Conservation (phyloP, 2,329 filamentous ascomycete species). For the Samsoniella hepiali region DNA sequence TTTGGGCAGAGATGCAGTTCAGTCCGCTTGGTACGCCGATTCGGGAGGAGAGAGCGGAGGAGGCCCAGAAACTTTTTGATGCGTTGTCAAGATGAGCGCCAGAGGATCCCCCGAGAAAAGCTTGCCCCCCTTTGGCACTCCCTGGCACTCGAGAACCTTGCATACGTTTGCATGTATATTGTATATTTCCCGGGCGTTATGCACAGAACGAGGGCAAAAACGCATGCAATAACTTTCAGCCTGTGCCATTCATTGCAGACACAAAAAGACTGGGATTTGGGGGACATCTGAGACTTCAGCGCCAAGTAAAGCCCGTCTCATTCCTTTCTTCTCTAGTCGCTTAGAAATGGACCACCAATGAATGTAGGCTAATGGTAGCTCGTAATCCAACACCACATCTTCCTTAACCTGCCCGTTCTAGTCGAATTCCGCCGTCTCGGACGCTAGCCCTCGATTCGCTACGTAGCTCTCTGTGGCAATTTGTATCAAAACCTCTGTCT, state of each 20-base stretch:
- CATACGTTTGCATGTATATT: too few species aligned
- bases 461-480: neutral
- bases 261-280: too few species aligned
- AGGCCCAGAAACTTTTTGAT: slow-evolving; percentile 33
- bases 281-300: too few species aligned
- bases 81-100: slow-evolving; percentile 47
- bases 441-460: neutral
- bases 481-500: neutral
- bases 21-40: neutral
- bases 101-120: slow-evolving; percentile 30
- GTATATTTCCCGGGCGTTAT: neutral
- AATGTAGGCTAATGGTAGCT: neutral
- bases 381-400: neutral
- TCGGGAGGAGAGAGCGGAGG: neutral
- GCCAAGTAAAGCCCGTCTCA: too few species aligned
- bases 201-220: too few species aligned
- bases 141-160: too few species aligned
- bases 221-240: too few species aligned
- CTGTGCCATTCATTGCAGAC: too few species aligned
- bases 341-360: neutral
- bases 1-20: too few species aligned
- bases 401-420: neutral
- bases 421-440: neutral
- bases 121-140: neutral
- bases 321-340: neutral